Base-by-base conservation (phyloP, 1,139 yeast genomes). In the Geotrichum australiense region DNA sequence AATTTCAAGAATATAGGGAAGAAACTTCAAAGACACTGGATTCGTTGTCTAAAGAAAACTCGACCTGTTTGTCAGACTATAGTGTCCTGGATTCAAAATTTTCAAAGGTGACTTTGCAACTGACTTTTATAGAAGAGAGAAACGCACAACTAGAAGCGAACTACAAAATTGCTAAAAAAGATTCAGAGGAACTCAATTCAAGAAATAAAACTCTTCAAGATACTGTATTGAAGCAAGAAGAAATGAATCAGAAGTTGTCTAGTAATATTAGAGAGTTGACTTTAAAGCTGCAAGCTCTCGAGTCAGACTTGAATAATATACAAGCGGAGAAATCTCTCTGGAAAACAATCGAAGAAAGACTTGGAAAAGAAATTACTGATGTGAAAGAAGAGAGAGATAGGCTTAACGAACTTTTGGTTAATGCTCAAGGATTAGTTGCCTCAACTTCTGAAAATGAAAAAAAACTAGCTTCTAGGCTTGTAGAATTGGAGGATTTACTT, bases 331-430 rank as follows among this genome's bases (percentile, higher is more conserved):
- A 70, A 47, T 63, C 68, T 2, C 57, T 79, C 37, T 68, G 76
- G 65, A 62, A 65, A 37, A 57, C 76, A 0, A 57, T 74, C 26
- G 80, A 78, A 47, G 59, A 63, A 12, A 67, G 81, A n/a, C 61
- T 82, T 39, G 63, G 71, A 27, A 65, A 65, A 21, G 91, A 82
- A 47, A 68, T 77, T 37, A 62, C 65, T 4, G 73, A 69, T 28
- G 64, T 83, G 45, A 64, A 70, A 39, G 68, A 69, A 4, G 94
- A 86, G 54, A 78, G 78, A 53, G 62, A 71, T 8, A 73, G 77
- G 42, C 65, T 85, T 35, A 78, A 71, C 50, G 72, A 74, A 5
- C 67, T 80, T 48, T 70, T 83, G n/a, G 59, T 73, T 18, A 81
- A 74, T 53, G 63, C 83, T 43, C 89, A 83, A 58, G 26, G 32